Conservation (phyloP, 768 basidiomycete genomes). For the Collybiopsis luxurians region DNA sequence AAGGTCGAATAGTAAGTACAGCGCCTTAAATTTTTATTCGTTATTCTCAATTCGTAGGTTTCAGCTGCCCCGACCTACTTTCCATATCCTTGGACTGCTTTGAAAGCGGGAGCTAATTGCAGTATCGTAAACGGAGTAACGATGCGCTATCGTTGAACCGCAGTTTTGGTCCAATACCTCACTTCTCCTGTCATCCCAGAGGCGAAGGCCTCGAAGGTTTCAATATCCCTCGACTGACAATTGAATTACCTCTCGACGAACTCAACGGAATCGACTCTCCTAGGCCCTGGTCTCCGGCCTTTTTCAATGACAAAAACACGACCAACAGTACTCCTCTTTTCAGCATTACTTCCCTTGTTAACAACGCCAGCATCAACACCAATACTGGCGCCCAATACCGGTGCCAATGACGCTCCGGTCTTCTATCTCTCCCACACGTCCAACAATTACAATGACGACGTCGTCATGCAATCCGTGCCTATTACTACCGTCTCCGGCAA, state of each 20-base stretch:
- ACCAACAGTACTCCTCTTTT: background rate
- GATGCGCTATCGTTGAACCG: too few relatives aligned
- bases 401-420: background rate
- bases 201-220: too few relatives aligned
- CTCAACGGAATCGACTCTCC: slow-evolving; percentile 47
- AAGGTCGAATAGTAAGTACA: too few relatives aligned
- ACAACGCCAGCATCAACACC: background rate
- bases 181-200: too few relatives aligned
- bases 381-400: too few relatives aligned
- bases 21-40: too few relatives aligned
- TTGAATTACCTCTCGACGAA: slow-evolving; percentile 85
- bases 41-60: too few relatives aligned
- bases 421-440: background rate
- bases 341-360: background rate
- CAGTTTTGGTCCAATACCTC: too few relatives aligned
- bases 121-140: too few relatives aligned
- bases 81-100: too few relatives aligned
- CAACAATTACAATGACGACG: background rate
- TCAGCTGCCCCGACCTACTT: too few relatives aligned
- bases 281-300: slow-evolving; percentile 19
- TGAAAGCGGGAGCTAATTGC: too few relatives aligned
- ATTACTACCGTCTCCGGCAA: slow-evolving; percentile 2
- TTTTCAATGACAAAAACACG: slow-evolving; percentile 12
- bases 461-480: slow-evolving; percentile 7
- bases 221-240: slow-evolving; percentile 72